Evolutionary conservation across 768 basidiomycete species (phyloP).

Genomic region (Mycena maculata): DNA sequence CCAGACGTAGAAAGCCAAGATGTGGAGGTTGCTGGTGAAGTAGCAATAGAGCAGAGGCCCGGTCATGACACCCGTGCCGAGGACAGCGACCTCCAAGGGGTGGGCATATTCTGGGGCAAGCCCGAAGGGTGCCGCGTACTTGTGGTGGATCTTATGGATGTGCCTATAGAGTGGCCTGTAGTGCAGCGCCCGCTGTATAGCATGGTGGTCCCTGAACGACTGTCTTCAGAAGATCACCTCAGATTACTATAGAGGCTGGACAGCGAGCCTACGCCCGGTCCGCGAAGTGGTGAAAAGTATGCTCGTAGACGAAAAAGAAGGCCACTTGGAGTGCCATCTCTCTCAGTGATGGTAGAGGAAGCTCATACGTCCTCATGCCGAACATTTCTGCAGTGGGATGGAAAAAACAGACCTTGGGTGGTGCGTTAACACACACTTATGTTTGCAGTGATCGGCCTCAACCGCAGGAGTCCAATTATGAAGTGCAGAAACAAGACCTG

Average conservation of each 20-base stretch:
- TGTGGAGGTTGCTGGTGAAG: conserved; percentile 83
- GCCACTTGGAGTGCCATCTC: conserved; percentile 81
- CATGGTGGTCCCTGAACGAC: too few relatives aligned
- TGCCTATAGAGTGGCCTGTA: conserved; percentile 86
- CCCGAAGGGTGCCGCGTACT: conserved; percentile 96
- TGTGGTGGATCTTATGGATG: conserved; percentile 98
- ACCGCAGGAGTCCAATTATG: conserved; percentile 91
- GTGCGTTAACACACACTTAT: neutral
- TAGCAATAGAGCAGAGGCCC: conserved; percentile 90
- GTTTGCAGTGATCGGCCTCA: conserved; percentile 41
- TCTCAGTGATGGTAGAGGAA: conserved; percentile 85
- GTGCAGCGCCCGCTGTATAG: conserved; percentile 89
- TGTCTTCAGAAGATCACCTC: too few relatives aligned
- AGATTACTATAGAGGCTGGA: too few relatives aligned
- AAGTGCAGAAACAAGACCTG: conserved; percentile 95
- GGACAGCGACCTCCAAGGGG: conserved; percentile 94
- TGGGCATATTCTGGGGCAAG: conserved; percentile 98
- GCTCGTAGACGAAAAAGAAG: conserved; percentile 96
- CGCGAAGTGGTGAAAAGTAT: conserved; percentile 94
- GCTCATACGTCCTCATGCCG: conserved; percentile 93
- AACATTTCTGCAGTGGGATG: conserved; percentile 89
- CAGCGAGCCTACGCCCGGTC: too few relatives aligned
- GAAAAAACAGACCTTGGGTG: conserved; percentile 89
- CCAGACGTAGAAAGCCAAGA: conserved; percentile 94
- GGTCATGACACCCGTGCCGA: conserved; percentile 90